These are phyloP conservation scores for Picea glauca DNA, from an alignment of 75 land plant species.

Conservation along the genomic window DNA sequence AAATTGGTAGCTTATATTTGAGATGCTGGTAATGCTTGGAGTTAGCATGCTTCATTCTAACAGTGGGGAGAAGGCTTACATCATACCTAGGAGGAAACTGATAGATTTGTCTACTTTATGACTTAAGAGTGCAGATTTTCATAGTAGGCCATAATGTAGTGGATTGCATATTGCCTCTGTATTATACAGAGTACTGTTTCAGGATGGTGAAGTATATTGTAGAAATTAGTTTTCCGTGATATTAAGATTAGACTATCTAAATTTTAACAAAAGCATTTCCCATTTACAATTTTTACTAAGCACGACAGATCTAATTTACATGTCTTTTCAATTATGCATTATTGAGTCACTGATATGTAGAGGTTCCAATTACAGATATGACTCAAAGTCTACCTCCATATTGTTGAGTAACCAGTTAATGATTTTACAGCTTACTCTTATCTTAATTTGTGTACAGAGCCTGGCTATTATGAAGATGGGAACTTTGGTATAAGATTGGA, in stretches of 20 bases:
- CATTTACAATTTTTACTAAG: neutral
- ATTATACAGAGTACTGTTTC: no score
- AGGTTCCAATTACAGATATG: neutral
- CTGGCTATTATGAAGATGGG: slow-evolving; percentile 99
- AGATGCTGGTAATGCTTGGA: neutral
- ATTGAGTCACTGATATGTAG: neutral
- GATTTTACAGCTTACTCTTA: neutral
- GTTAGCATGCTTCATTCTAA: neutral
- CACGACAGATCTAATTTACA: no score
- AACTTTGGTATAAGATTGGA: slow-evolving; percentile 96
- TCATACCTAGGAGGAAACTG: neutral
- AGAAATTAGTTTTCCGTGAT: neutral
- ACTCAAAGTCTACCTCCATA: no score
- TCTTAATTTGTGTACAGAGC: slow-evolving; percentile 50
- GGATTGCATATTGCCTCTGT: no score
- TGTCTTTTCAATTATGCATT: neutral
- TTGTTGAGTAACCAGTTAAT: no score
- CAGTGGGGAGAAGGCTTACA: neutral
- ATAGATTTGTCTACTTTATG: neutral
- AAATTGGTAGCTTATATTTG: neutral
- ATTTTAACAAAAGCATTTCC: neutral
- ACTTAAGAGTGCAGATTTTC: no score
- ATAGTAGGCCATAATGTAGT: no score
- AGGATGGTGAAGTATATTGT: neutral
- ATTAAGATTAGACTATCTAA: neutral